These are phyloP conservation scores for Nemophila menziesii DNA, from an alignment of 257 asterid genomes.

Conservation along the genomic window DNA sequence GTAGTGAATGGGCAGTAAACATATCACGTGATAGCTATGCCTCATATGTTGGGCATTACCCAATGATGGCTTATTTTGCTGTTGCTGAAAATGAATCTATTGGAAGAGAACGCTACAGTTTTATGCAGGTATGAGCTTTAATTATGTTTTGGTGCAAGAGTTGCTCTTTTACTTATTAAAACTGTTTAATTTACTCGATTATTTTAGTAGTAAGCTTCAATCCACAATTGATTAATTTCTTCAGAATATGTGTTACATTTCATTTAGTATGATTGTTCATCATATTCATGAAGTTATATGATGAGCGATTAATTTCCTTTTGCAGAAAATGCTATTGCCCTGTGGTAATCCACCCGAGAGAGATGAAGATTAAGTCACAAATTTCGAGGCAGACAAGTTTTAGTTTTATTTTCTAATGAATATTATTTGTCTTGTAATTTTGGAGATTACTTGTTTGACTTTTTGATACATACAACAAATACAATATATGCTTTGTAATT, in stretches of 20 bases:
- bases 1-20: constrained; percentile 98
- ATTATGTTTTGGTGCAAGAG: too few species aligned
- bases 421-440: too few species aligned
- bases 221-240: neutral
- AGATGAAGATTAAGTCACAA: constrained; percentile 60
- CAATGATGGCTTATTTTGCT: constrained; percentile 77
- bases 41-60: constrained; percentile 87
- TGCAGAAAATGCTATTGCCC: constrained; percentile 94
- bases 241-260: neutral
- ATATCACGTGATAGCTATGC: constrained; percentile 87
- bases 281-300: neutral
- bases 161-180: too few species aligned
- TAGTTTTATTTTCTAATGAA: too few species aligned
- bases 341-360: constrained; percentile 95
- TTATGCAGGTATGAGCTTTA: constrained; percentile 61
- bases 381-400: neutral
- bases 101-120: constrained; percentile 96
- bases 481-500: too few species aligned
- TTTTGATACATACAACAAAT: too few species aligned
- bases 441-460: too few species aligned
- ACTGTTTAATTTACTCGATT: neutral
- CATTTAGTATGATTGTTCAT: neutral
- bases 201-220: neutral
- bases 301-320: neutral
- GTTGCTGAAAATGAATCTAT: constrained; percentile 94